These are phyloP conservation scores for Luffa aegyptiaca DNA, from an alignment of 306 rosid genomes.

Conservation along the genomic window DNA sequence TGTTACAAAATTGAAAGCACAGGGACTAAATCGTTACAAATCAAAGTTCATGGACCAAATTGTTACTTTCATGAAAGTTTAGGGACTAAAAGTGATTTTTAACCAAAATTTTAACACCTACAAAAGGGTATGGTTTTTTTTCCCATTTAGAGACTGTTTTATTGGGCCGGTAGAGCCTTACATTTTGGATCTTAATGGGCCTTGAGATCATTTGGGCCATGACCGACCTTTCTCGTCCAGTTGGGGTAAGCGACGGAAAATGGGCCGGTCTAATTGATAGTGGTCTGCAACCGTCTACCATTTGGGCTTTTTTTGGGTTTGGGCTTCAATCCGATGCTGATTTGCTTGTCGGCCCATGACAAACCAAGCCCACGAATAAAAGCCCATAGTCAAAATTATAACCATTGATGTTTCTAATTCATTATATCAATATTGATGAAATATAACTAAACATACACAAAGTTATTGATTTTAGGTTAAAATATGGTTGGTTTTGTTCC, in stretches of 20 bases:
- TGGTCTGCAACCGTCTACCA: not conserved
- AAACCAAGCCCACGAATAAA: not conserved
- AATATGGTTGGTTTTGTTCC: no score
- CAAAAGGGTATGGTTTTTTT: not conserved
- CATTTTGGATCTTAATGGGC: not conserved
- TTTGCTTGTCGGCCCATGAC: not conserved
- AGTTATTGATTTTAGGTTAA: no score
- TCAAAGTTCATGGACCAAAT: no score
- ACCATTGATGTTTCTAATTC: no score
- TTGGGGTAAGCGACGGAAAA: not conserved
- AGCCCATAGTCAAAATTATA: not conserved
- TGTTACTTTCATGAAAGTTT: no score
- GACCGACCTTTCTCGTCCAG: not conserved
- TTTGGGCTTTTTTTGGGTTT: not conserved
- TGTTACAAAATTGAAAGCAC: no score
- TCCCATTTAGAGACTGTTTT: no score
- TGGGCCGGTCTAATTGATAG: not conserved
- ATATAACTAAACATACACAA: no score
- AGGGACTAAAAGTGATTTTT: no score
- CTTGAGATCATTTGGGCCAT: not conserved
- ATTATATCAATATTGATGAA: no score
- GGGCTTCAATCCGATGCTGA: not conserved
- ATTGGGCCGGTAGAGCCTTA: not conserved
- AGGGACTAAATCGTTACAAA: no score
- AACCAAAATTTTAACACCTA: not conserved